Percentiles rank a stretch among this genome's conserved stretches.
phyloP scores from a whole-genome alignment of 768 basidiomycete genomes.

The Sarcodon sp. region DNA sequence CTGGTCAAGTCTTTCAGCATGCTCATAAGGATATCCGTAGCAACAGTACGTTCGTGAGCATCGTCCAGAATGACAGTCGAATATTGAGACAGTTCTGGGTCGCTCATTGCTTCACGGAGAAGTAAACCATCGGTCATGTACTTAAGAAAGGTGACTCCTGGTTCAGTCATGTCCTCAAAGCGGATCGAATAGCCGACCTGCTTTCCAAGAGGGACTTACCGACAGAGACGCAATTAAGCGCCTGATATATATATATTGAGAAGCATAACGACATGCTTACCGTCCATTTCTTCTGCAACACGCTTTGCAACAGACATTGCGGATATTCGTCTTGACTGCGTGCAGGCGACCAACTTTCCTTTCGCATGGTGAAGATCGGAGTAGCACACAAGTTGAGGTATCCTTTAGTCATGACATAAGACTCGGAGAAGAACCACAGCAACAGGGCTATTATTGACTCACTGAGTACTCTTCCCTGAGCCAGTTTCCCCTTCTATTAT shows the following conservation, averaged over 20 bases:
- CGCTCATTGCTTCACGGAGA: conserved; percentile 97
- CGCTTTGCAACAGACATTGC: conserved; percentile 98
- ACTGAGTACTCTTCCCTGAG: conserved; percentile 94
- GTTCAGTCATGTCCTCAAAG: conserved; percentile 93
- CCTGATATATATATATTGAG: neutral
- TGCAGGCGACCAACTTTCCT: conserved; percentile 90
- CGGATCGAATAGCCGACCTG: conserved; percentile 97
- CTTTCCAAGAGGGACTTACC: conserved; percentile 75
- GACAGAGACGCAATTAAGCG: conserved; percentile 2
- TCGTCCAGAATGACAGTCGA: conserved; percentile 98
- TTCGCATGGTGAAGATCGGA: conserved; percentile 86
- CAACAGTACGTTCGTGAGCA: conserved; percentile 95
- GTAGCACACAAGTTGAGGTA: conserved; percentile 93
- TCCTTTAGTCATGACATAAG: conserved; percentile 30
- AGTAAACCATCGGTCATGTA: conserved; percentile 99
- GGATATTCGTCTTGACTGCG: conserved; percentile 91
- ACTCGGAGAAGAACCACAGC: conserved; percentile 1
- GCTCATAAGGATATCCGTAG: conserved; percentile 98
- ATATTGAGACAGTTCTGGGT: conserved; percentile 78
- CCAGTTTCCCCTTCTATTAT: conserved; percentile 93
- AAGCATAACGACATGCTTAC: conserved; percentile 28
- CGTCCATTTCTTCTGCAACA: conserved; percentile 98
- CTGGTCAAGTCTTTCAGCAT: conserved; percentile 78
- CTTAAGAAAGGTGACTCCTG: conserved; percentile 88
- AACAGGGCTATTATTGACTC: conserved; percentile 14